phyloP scores from a whole-genome alignment of 2,329 filamentous ascomycete species.

The Incumbomyces delicatus region DNA sequence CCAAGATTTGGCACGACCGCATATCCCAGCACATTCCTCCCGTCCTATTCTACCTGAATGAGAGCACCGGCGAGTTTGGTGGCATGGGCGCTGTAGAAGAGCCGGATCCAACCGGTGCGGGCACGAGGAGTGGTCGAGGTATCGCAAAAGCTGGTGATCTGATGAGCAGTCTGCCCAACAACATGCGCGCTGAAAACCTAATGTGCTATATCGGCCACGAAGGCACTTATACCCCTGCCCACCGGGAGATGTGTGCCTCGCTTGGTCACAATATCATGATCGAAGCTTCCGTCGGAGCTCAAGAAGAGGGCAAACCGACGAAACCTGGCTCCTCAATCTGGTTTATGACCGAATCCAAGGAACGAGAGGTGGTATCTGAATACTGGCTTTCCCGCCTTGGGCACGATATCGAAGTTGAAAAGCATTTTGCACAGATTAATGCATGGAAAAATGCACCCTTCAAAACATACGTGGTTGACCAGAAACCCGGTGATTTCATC shows the following conservation, averaged over 20 bases:
- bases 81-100: constrained; percentile 47
- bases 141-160: constrained; percentile 73
- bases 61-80: constrained; percentile 53
- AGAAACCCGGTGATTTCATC: constrained; percentile 83
- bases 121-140: constrained; percentile 41
- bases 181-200: constrained; percentile 89
- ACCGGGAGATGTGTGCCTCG: constrained; percentile 95
- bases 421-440: constrained; percentile 90
- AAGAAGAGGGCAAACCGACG: constrained; percentile 58
- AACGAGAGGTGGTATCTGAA: constrained; percentile 79
- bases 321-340: constrained; percentile 84
- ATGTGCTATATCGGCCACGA: constrained; percentile 99
- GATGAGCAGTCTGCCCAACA: constrained; percentile 79
- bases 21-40: constrained; percentile 69
- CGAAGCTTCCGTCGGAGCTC: constrained; percentile 60
- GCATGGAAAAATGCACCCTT: constrained; percentile 94
- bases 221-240: constrained; percentile 89
- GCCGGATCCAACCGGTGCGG: constrained; percentile 30
- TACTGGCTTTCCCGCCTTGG: constrained; percentile 90
- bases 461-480: constrained; percentile 84
- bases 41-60: constrained; percentile 82
- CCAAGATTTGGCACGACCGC: constrained; percentile 72
- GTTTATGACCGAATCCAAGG: constrained; percentile 98
- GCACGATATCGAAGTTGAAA: constrained; percentile 93
- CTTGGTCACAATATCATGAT: constrained; percentile 98